These are phyloP conservation scores for Eremothecium gossypii DNA, from an alignment of 1,139 yeast genomes.

Conservation along the genomic window DNA sequence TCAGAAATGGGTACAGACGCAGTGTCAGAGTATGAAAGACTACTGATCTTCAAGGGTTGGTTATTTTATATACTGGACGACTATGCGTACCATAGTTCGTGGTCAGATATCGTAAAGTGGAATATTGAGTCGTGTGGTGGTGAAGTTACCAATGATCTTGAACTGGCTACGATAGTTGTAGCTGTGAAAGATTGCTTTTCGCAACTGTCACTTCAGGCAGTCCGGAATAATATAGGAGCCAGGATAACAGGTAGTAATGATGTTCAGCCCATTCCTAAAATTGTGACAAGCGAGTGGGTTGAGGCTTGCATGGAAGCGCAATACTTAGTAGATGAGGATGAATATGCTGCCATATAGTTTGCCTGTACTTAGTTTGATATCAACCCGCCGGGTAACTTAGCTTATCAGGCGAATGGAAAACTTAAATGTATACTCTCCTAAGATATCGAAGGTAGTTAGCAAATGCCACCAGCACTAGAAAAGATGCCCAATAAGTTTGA, in stretches of 20 bases:
- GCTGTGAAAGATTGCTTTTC: constrained; percentile 9
- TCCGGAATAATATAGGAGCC: constrained; percentile 24
- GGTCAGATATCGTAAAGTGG: constrained; percentile 6
- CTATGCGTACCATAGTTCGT: constrained; percentile 4
- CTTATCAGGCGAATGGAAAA: neutral
- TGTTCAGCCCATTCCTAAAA: constrained; percentile 35
- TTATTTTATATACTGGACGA: constrained; percentile 26
- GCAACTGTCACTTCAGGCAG: constrained; percentile 5
- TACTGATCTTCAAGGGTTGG: constrained; percentile 24
- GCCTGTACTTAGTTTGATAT: neutral
- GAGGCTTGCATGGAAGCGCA: constrained; percentile 34
- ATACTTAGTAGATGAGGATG: constrained; percentile 40
- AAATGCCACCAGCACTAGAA: neutral
- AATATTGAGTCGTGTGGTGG: constrained; percentile 26
- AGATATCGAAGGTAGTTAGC: neutral
- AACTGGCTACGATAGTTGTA: constrained; percentile 22
- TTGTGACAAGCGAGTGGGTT: constrained; percentile 41
- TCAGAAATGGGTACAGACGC: neutral
- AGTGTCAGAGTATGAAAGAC: constrained; percentile 12
- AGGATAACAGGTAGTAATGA: constrained; percentile 17
- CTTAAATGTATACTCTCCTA: neutral
- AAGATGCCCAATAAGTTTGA: constrained; percentile 17
- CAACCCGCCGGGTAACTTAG: neutral
- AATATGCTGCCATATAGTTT: constrained; percentile 16
- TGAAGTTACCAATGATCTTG: constrained; percentile 11